phyloP scores from a whole-genome alignment of 371 early-diverging fungal genomes.

The Nosema granulosis region DNA sequence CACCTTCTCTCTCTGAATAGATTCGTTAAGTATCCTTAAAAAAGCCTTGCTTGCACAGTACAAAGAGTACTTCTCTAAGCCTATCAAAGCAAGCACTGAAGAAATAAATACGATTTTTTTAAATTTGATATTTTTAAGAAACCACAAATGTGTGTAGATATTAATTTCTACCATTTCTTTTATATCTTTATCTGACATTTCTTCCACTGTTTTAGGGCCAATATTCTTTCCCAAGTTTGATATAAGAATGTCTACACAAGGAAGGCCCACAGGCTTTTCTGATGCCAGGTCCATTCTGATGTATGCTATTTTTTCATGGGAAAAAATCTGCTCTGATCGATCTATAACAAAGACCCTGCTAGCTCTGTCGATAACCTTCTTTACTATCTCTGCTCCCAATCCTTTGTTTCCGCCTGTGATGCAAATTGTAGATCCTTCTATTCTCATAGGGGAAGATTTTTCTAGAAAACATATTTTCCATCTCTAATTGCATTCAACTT shows the following conservation, averaged over 20 bases:
- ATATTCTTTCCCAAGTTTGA: slow-evolving; percentile 51
- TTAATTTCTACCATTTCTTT: slow-evolving; percentile 39
- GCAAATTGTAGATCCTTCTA: slow-evolving; percentile 20
- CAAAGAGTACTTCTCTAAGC: slow-evolving; percentile 51
- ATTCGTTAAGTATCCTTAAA: slow-evolving; percentile 53
- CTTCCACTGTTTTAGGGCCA: slow-evolving; percentile 42
- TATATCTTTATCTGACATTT: slow-evolving; percentile 27
- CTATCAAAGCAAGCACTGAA: slow-evolving; percentile 47
- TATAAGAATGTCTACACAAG: slow-evolving; percentile 59
- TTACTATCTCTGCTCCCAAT: slow-evolving; percentile 38
- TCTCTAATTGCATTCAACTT: too few species aligned
- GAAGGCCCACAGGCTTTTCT: neutral
- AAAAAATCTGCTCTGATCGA: slow-evolving; percentile 15
- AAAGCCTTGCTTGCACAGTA: slow-evolving; percentile 61
- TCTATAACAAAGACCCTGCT: slow-evolving; percentile 19
- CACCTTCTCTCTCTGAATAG: slow-evolving; percentile 53
- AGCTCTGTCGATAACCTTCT: slow-evolving; percentile 11
- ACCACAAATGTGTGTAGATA: slow-evolving; percentile 35
- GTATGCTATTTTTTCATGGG: slow-evolving; percentile 30
- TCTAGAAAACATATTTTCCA: too few species aligned
- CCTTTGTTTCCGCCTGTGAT: slow-evolving; percentile 44
- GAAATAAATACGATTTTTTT: slow-evolving; percentile 59
- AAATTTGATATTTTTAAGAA: slow-evolving; percentile 40
- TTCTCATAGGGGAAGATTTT: neutral
- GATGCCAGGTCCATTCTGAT: slow-evolving; percentile 43